Evolutionary conservation across 2,329 filamentous ascomycete species (phyloP).

Genomic region (Ophiostoma sp.): DNA sequence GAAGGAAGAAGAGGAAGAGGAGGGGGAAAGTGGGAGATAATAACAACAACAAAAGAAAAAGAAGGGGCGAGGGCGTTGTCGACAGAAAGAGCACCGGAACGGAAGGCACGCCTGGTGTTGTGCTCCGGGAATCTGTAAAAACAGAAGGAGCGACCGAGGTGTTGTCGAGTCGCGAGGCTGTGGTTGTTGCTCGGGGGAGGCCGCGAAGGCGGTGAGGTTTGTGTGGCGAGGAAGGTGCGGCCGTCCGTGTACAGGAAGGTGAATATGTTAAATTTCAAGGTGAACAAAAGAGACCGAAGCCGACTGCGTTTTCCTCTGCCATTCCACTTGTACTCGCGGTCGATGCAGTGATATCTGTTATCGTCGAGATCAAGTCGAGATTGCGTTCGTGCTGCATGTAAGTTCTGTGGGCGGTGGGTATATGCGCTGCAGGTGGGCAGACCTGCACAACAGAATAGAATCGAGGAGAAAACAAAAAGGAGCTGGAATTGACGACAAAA

Average conservation of each 20-base stretch:
- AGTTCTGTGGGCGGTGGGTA: neutral
- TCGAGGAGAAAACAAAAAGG: neutral
- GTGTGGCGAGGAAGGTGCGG: conserved; percentile 11
- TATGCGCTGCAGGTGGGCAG: neutral
- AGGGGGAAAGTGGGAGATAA: neutral
- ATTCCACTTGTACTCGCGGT: neutral
- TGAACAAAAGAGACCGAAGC: neutral
- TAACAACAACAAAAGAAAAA: too few species aligned
- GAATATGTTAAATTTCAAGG: neutral
- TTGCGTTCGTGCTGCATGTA: neutral
- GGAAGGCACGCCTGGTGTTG: neutral
- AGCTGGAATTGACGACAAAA: neutral
- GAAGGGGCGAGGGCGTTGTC: neutral
- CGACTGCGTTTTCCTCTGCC: neutral
- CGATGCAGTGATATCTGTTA: neutral
- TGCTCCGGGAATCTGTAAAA: neutral
- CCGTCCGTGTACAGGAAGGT: neutral
- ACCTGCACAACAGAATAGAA: neutral
- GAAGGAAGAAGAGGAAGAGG: neutral
- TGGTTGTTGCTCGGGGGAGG: neutral
- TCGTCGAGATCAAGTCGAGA: neutral
- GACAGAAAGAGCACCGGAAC: neutral
- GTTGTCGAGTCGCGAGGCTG: neutral
- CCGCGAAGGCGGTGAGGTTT: neutral
- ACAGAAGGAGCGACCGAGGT: conserved; percentile 18